Evolutionary conservation across 768 basidiomycete species (phyloP), one percentile per base, ranked within the genome.

Genomic region (Pulveroboletus sp.): DNA sequence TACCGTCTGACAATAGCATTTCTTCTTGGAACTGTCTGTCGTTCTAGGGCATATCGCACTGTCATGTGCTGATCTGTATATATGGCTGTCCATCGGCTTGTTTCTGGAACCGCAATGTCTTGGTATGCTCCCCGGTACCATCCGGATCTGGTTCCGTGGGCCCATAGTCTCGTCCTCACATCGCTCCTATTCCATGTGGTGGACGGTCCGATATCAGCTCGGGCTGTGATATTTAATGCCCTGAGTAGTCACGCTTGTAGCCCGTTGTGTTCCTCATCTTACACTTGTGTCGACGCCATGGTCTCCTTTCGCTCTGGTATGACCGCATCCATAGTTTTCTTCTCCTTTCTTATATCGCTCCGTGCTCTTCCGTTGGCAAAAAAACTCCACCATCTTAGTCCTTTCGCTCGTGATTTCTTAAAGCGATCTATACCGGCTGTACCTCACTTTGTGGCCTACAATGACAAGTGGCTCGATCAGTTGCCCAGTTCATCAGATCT

Each of bases 401-500:
- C 55, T 1, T 2, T 17, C n/a, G 61, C 66, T 24, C 64, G 59
- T 39, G 50, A 55, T 27, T 12, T 66, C 7, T 35, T 64, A 9
- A 60, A 52, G 55, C 51, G 49, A 21, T 26, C 63, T 3, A 60
- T 54, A 1, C 72, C 75, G 0, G 71, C 73, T 18, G 69, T 79
- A 1, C 82, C 83, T 24, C 71, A 76, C 54, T 84, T 72, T 38
- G 37, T 74, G 24, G 61, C 67, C 12, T 76, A 76, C 58, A 68
- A 70, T 39, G 74, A 76, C 46, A 47, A 50, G 17, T 80, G 62
- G 48, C 71, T 76, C 11, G 68, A 65, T 45, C 76, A 76, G 1
- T 60, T 64, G 0, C 82, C 84, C 2, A 60, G 69, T 2, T 64
- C 71, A 6, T 69, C 79, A 26, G 58, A 69, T 1, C 68, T 85